Conservation (phyloP, 495 filamentous ascomycete species). For the Aspergillus ellipticus region DNA sequence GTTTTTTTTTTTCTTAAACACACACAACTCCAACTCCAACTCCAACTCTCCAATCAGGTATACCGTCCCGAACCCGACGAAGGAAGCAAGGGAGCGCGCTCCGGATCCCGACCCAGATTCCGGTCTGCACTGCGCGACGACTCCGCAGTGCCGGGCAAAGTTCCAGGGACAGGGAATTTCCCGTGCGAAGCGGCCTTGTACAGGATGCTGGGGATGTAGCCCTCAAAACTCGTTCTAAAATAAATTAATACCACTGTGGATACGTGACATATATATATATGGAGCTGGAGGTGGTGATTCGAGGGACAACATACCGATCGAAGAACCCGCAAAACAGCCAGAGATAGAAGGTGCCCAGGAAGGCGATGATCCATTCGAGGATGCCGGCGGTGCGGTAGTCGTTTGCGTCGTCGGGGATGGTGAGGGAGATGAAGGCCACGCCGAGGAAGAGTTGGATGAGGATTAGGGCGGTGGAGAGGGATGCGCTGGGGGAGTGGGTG, state of each 20-base stretch:
- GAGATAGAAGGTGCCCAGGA: slow-evolving; percentile 21
- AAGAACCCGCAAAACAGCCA: slow-evolving; percentile 24
- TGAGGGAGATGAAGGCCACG: slow-evolving; percentile 16
- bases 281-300: no score
- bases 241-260: no score
- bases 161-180: not conserved
- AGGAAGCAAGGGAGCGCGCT: slow-evolving; percentile 13
- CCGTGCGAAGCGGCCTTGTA: not conserved
- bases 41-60: slow-evolving; percentile 1
- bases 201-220: slow-evolving; percentile 12
- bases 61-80: not conserved
- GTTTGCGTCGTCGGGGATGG: slow-evolving; percentile 9
- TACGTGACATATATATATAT: no score
- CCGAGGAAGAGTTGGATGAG: slow-evolving; percentile 20
- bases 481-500: slow-evolving; percentile 11
- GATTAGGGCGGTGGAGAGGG: slow-evolving; percentile 21
- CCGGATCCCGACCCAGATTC: slow-evolving; percentile 6
- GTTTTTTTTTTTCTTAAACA: not conserved
- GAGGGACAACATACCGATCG: slow-evolving; percentile 13
- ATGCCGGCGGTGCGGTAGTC: slow-evolving; percentile 16
- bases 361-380: slow-evolving; percentile 23
- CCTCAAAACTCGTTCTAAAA: slow-evolving; percentile 12
- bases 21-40: slow-evolving; percentile 5
- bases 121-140: not conserved
- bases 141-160: not conserved